phyloP scores from a whole-genome alignment of 2,329 filamentous ascomycete genomes.

The Talaromyces sp. region DNA sequence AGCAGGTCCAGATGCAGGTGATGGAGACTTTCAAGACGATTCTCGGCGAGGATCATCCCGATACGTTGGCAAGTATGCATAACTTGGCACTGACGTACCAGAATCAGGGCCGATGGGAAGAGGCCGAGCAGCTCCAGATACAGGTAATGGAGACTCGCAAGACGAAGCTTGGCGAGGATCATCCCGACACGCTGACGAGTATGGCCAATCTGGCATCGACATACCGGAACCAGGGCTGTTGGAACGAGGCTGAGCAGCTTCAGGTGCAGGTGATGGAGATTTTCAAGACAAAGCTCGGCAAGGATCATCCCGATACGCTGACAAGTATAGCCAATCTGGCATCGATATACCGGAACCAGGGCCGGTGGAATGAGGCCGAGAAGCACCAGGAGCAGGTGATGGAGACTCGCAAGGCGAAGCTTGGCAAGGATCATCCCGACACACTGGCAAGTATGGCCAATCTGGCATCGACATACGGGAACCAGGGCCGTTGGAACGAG shows the following conservation, averaged over 20 bases:
- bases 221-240: not conserved
- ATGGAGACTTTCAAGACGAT: not conserved
- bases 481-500: not conserved
- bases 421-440: not conserved
- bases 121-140: not conserved
- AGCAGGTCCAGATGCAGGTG: not conserved
- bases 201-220: not conserved
- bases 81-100: not conserved
- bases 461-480: not conserved
- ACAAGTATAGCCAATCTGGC: not conserved
- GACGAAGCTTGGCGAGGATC: not conserved
- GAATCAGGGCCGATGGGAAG: not conserved
- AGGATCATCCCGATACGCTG: too few species aligned
- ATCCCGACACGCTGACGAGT: not conserved
- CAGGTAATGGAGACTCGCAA: not conserved
- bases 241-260: not conserved
- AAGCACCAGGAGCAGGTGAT: not conserved
- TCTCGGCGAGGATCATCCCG: not conserved
- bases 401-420: not conserved
- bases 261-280: not conserved
- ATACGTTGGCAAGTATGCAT: not conserved
- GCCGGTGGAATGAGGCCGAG: not conserved
- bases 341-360: not conserved
- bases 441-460: not conserved
- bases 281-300: not conserved